Evolutionary conservation across 1,139 yeast genomes (phyloP).

Genomic region (Zygosaccharomyces pseudobailii): DNA sequence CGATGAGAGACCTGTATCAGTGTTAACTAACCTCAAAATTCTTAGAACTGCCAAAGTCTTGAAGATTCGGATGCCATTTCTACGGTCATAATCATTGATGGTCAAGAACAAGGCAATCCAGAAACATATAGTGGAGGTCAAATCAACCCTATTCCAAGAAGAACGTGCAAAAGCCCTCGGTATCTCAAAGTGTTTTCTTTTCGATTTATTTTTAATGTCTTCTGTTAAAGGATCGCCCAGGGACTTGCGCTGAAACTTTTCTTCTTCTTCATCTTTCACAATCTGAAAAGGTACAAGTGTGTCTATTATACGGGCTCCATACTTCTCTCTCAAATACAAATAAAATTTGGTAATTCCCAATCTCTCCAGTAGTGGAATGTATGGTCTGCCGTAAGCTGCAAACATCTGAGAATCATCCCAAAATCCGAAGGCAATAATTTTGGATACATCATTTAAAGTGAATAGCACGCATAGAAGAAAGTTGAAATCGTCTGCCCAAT

Average conservation of each 20-base stretch:
- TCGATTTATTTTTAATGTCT: constrained; percentile 10
- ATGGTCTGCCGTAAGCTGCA: constrained; percentile 42
- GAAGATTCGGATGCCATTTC: constrained; percentile 55
- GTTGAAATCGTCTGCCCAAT: constrained; percentile 56
- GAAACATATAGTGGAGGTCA: constrained; percentile 60
- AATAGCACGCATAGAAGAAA: constrained; percentile 39
- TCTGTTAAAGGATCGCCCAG: constrained; percentile 17
- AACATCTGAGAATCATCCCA: constrained; percentile 64
- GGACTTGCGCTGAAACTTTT: constrained; percentile 12
- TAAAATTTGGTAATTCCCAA: constrained; percentile 28
- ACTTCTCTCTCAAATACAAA: constrained; percentile 20
- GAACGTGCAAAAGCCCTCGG: constrained; percentile 68
- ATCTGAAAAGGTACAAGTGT: constrained; percentile 22
- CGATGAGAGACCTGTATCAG: constrained; percentile 72
- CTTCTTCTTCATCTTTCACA: constrained; percentile 11
- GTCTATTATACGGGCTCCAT: constrained; percentile 23
- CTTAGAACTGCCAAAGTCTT: constrained; percentile 71
- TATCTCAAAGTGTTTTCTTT: constrained; percentile 24
- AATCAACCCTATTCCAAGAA: constrained; percentile 84
- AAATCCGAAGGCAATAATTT: constrained; percentile 69
- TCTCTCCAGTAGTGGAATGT: constrained; percentile 26
- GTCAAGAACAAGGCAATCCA: constrained; percentile 73
- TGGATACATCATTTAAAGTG: constrained; percentile 56
- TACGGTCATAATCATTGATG: constrained; percentile 45
- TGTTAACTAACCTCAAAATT: constrained; percentile 64